Evolutionary conservation across 2,329 filamentous ascomycete genomes (phyloP), one percentile per base, ranked within the genome.

Genomic region (Colletotrichum sp.): DNA sequence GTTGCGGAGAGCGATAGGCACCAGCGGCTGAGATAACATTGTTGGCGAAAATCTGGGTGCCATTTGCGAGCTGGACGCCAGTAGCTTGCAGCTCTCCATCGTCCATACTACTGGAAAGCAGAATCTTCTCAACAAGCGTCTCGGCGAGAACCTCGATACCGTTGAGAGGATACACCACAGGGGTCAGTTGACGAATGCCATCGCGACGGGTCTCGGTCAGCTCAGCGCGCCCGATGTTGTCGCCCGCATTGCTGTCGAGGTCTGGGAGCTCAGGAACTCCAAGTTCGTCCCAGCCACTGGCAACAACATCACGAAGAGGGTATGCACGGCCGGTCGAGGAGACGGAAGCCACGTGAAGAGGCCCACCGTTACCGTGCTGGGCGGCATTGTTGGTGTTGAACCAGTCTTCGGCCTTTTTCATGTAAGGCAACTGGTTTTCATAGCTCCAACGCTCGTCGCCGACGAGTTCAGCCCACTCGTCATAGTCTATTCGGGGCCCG

Each of bases 1-100:
- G 86, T 24, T 86, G 86, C 2, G 89, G 89, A 52, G 87, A 89
- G 79, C 87, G 88, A 79, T 89, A 90, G 18, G 88, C 83, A 3
- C 89, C 89, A 4, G 84, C 85, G 15, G 84, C 85, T 13, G 89
- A 80, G 6, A 89, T 83, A 79, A 89, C 77, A 69, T 85, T 79
- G n/a, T 80, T 78, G 69, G 81, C 78, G 3, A 55, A 63, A 15
- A 72, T 68, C 10, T 67, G 30, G 15, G 80, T 72, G 1, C 84
- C 82, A 15, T 83, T 75, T 1, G 80, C 78, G 2, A 82, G 72
- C 22, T 83, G 80, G 26, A 83, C 79, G 3, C 81, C 82, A 1
- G 75, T 81, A 9, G 81, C 81, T n/a, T 63, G 78, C 10, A 22
- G 72, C 2, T 66, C 73, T 3, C 44, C 66, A 9, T n/a, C 2